Conservation (phyloP, 257 asterid genomes). For the Schizonepeta tenuifolia region DNA sequence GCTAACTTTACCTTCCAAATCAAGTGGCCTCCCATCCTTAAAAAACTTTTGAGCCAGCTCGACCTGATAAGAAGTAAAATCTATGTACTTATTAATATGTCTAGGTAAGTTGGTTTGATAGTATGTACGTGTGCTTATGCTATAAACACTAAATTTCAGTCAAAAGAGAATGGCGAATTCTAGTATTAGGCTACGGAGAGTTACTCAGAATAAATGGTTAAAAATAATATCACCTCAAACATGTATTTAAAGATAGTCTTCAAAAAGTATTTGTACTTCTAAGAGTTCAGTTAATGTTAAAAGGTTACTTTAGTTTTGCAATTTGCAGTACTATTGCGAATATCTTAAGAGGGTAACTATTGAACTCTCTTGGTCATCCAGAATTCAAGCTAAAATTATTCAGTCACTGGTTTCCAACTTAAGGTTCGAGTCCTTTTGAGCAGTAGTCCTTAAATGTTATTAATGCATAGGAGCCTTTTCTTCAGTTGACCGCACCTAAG, state of each 20-base stretch:
- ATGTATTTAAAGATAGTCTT: neutral
- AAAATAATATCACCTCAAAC: neutral
- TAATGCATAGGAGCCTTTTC: neutral
- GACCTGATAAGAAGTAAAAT: constrained; percentile 51
- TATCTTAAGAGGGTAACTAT: neutral
- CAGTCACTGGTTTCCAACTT: neutral
- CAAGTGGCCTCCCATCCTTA: constrained; percentile 79
- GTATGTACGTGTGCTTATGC: neutral
- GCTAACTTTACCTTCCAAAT: constrained; percentile 68
- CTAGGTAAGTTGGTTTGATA: constrained; percentile 4
- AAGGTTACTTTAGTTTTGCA: neutral
- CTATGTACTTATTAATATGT: constrained; percentile 9
- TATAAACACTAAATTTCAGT: constrained; percentile 15
- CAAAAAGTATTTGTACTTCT: neutral
- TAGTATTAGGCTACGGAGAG: neutral
- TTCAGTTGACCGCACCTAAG: neutral
- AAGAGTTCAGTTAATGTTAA: neutral
- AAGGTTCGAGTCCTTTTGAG: neutral
- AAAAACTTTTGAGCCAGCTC: constrained; percentile 73
- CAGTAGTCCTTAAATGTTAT: neutral
- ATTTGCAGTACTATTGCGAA: neutral
- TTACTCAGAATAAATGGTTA: neutral
- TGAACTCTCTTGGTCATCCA: neutral
- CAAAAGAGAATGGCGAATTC: constrained; percentile 6
- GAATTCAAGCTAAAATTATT: neutral